Evolutionary conservation across 495 filamentous ascomycete genomes (phyloP).

Genomic region (Delitschia confertaspora): DNA sequence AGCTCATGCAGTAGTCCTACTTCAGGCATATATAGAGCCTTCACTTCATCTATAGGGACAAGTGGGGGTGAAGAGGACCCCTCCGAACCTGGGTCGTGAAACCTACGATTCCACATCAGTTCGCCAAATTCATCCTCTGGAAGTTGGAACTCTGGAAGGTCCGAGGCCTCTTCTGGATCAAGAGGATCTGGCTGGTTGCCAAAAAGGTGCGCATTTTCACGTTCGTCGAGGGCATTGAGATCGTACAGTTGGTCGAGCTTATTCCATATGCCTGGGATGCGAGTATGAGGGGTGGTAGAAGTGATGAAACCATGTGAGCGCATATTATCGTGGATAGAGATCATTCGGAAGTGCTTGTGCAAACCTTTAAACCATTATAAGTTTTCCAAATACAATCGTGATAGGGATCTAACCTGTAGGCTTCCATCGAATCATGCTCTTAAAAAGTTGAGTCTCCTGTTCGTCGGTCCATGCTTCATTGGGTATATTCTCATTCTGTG

Average conservation of each 20-base stretch:
- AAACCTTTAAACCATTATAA: slow-evolving; percentile 56
- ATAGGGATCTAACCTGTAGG: slow-evolving; percentile 54
- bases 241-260: slow-evolving; percentile 81
- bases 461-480: slow-evolving; percentile 89
- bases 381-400: slow-evolving; percentile 11
- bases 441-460: slow-evolving; percentile 84
- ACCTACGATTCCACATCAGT: slow-evolving; percentile 58
- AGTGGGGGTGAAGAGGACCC: slow-evolving; percentile 45
- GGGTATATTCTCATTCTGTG: slow-evolving; percentile 33
- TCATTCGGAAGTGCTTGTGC: slow-evolving; percentile 96
- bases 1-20: slow-evolving; percentile 17
- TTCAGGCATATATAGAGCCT: slow-evolving; percentile 18
- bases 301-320: slow-evolving; percentile 78
- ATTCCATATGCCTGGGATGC: slow-evolving; percentile 81
- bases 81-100: slow-evolving; percentile 36
- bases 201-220: slow-evolving; percentile 41
- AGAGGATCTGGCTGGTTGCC: slow-evolving; percentile 28
- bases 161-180: slow-evolving; percentile 51
- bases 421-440: slow-evolving; percentile 84
- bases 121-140: slow-evolving; percentile 69
- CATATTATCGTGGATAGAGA: slow-evolving; percentile 77
- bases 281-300: slow-evolving; percentile 58
- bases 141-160: slow-evolving; percentile 63
- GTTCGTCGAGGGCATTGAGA: slow-evolving; percentile 78
- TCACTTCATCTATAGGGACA: slow-evolving; percentile 29